Base-by-base conservation (phyloP, 495 filamentous ascomycete species). In the Penicillium egyptiacum region DNA sequence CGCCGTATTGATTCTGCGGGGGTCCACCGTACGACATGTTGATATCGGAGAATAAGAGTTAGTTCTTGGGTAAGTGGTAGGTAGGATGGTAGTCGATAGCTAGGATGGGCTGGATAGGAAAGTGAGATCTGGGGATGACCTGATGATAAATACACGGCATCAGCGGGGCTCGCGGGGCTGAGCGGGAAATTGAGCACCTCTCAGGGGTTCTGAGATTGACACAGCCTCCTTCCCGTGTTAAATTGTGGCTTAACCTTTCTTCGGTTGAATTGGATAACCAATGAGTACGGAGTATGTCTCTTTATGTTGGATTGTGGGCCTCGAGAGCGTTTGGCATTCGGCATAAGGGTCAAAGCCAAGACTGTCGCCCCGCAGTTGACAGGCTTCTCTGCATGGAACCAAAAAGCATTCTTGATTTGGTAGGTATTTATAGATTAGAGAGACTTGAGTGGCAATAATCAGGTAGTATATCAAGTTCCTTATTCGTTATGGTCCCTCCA, bases 11-110 rank as follows among this genome's bases (percentile, higher is more conserved):
- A 43, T 65, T 58, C 7, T 55, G 58, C 5, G 61, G 61, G 33
- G 58, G 46, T 22, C 48, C 48, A 28, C 39, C 41, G 60, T 66
- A 63, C 19, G 63, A 66, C 63, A 66, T 66, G 23, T 25, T 63
- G 44, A 30, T 66, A 19, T 20, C 57, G 39, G 33, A 26, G 20
- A 10, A 26, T n/a, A 41, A n/a, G 17, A 28, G 17, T 11, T 23
- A 14, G 23, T n/a, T 6, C n/a, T 30, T 37, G 8, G 19, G 11
- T 16, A 23, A 11, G n/a, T 12, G 4, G 17, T 25, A 19, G 22
- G 17, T 25, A 19, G 16, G 17, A 37, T 25, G 45, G 16, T 20
- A 42, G 22, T 14, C 12, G 12, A 26, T 20, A 41, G n/a, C 22
- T 3, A 35, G 31, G 20, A 17, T 23, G 35, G 19, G 16, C 12